Conservation (phyloP, 2,329 filamentous ascomycete species). For the Zymoseptoria crescenta region DNA sequence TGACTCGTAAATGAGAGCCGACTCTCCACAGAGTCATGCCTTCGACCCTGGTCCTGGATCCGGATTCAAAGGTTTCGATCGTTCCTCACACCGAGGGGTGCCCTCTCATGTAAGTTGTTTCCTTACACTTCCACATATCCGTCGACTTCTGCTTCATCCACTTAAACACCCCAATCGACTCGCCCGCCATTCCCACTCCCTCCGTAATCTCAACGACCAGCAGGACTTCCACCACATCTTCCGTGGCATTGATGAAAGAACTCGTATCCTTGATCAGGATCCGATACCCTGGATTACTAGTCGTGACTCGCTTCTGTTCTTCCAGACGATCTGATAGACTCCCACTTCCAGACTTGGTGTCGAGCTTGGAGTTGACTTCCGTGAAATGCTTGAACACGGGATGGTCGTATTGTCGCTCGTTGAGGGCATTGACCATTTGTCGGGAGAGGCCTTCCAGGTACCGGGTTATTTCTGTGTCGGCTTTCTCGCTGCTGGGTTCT, state of each 20-base stretch:
- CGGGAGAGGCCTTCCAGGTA: neutral
- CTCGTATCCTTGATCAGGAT: neutral
- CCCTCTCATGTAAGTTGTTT: neutral
- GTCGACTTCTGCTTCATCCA: neutral
- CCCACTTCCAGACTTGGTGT: neutral
- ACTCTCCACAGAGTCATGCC: neutral
- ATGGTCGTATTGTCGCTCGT: neutral
- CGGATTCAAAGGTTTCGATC: neutral
- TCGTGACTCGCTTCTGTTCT: neutral
- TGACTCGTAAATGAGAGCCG: neutral
- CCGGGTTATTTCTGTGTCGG: neutral
- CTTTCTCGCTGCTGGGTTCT: neutral
- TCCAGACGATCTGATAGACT: neutral
- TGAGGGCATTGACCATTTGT: neutral
- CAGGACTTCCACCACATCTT: neutral
- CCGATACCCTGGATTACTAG: neutral
- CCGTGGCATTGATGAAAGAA: neutral
- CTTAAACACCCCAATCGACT: neutral
- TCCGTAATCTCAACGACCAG: neutral
- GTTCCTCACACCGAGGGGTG: neutral
- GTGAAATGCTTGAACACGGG: neutral
- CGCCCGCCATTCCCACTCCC: neutral
- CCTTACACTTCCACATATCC: neutral
- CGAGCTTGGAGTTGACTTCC: neutral
- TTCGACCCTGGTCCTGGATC: neutral